Conservation (phyloP, 345 rosid species). For the Draba incana region DNA sequence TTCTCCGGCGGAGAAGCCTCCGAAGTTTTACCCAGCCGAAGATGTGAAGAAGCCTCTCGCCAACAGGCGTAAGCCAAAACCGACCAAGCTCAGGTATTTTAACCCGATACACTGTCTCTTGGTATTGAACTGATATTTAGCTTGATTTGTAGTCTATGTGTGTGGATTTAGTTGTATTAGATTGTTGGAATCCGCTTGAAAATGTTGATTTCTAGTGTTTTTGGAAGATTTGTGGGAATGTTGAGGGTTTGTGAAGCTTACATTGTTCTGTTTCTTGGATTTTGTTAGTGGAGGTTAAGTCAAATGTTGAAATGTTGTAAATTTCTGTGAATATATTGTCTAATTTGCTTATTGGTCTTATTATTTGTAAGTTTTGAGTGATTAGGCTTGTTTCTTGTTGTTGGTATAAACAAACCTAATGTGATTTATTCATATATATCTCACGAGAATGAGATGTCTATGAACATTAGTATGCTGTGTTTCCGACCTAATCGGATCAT, state of each 20-base stretch:
- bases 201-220: not conserved
- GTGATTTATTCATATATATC: not conserved
- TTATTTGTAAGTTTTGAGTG: not conserved
- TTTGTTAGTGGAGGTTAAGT: not conserved
- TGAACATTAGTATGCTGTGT: not conserved
- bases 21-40: constrained; percentile 72
- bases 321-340: not conserved
- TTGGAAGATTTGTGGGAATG: not conserved
- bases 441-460: not conserved
- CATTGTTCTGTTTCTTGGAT: not conserved
- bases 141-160: not conserved
- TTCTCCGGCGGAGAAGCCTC: constrained; percentile 49
- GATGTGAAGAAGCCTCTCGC: constrained; percentile 74
- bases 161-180: not conserved
- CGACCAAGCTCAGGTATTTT: constrained; percentile 58
- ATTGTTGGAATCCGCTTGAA: not conserved
- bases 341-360: not conserved
- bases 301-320: not conserved
- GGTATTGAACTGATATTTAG: not conserved
- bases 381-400: not conserved
- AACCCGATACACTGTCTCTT: not conserved
- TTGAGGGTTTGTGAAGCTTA: not conserved
- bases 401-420: not conserved
- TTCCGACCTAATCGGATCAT: not conserved
- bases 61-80: constrained; percentile 68